A percentile compares a stretch with the other conserved stretches of the same genome.
Evolutionary conservation across 805 yeast genomes (phyloP).

Genomic region (Suhomyces canberraensis): DNA sequence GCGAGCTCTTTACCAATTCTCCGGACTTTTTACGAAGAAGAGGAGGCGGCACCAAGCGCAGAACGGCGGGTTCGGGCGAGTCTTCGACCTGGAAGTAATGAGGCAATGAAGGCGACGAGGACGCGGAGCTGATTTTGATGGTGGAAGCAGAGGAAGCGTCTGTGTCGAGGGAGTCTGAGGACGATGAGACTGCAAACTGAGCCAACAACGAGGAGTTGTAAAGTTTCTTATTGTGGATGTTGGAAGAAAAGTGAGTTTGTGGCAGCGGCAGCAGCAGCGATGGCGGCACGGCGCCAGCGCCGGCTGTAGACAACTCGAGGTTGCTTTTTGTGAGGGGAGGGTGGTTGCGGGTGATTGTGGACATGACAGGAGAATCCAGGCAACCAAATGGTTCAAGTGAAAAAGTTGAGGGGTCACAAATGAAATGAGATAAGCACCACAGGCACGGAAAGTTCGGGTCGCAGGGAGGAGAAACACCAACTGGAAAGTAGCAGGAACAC

Average conservation of each 20-base stretch:
- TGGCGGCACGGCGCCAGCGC: neutral
- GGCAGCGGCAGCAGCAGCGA: too few relatives aligned
- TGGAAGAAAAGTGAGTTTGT: neutral
- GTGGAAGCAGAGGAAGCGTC: slow-evolving; percentile 9
- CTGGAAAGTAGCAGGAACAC: too few relatives aligned
- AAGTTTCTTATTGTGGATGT: neutral
- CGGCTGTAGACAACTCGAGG: neutral
- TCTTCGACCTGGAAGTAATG: slow-evolving; percentile 4
- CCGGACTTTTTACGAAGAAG: slow-evolving; percentile 17
- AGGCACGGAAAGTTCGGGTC: too few relatives aligned
- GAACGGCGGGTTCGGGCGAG: neutral
- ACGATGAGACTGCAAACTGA: neutral
- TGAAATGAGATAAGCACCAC: too few relatives aligned
- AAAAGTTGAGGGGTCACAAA: too few relatives aligned
- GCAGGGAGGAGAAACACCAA: too few relatives aligned
- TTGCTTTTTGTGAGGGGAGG: neutral
- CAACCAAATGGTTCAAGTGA: too few relatives aligned
- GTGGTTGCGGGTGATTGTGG: neutral
- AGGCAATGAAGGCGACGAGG: slow-evolving; percentile 6
- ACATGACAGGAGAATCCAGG: too few relatives aligned
- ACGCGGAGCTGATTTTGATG: slow-evolving; percentile 8
- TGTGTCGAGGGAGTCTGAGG: slow-evolving; percentile 13
- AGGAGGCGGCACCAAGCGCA: slow-evolving; percentile 5
- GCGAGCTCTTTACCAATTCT: slow-evolving; percentile 23
- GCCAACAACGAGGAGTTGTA: slow-evolving; percentile 3